These are phyloP conservation scores for Pilobolus umbonatus DNA, from an alignment of 192 early-diverging fungal genomes.

Conservation along the genomic window DNA sequence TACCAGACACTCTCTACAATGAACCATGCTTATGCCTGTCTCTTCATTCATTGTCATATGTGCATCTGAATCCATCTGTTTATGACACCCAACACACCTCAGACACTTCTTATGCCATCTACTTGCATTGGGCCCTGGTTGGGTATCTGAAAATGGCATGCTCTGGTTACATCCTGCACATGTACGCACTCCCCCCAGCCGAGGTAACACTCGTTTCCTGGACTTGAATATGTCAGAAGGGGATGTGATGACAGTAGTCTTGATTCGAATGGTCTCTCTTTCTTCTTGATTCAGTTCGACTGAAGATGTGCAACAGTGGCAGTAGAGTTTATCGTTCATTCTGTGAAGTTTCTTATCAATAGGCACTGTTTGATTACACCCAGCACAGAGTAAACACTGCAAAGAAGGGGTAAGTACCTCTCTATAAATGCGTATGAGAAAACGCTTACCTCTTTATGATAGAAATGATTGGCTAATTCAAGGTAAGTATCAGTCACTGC, in stretches of 20 bases:
- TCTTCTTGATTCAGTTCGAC: constrained; percentile 20
- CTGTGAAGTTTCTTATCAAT: constrained; percentile 38
- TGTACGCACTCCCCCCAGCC: constrained; percentile 39
- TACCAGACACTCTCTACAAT: constrained; percentile 47
- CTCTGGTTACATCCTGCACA: constrained; percentile 43
- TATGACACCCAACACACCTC: constrained; percentile 42
- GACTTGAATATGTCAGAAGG: constrained; percentile 29
- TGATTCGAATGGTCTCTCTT: not conserved
- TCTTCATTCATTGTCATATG: constrained; percentile 29
- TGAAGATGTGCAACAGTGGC: constrained; percentile 28
- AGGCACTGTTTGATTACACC: constrained; percentile 6
- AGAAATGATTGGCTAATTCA: constrained; percentile 6
- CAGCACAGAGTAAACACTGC: constrained; percentile 20
- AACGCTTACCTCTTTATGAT: constrained; percentile 11
- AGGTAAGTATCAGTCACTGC: constrained; percentile 10
- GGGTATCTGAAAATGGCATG: constrained; percentile 44
- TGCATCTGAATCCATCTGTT: constrained; percentile 46
- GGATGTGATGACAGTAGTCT: not conserved
- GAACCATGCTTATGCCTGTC: constrained; percentile 24
- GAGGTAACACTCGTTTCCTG: constrained; percentile 39
- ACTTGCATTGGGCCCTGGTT: constrained; percentile 42
- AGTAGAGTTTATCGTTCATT: constrained; percentile 39
- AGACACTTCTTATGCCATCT: constrained; percentile 55
- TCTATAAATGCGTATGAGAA: not conserved
- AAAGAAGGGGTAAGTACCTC: not conserved